Evolutionary conservation across 2,329 filamentous ascomycete genomes (phyloP).

Genomic region (Fusarium staphyleae): DNA sequence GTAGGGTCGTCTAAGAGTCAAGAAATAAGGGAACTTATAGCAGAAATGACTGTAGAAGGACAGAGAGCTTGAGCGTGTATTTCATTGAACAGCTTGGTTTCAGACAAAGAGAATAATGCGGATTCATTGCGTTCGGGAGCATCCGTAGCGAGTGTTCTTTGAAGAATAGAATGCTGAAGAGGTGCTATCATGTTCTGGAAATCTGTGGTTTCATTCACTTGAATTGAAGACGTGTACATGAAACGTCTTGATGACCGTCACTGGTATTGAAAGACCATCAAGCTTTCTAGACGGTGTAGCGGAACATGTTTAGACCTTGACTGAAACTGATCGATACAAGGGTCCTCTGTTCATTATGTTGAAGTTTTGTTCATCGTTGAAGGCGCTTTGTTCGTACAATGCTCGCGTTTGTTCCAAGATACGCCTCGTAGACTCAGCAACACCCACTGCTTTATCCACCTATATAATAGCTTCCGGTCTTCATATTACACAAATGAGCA

Average conservation of each 20-base stretch:
- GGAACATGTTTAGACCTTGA: too few species aligned
- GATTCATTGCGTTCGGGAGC: background rate
- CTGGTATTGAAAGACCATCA: background rate
- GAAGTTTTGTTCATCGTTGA: background rate
- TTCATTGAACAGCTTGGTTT: slow-evolving; percentile 12
- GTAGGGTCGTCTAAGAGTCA: background rate
- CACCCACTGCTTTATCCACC: too few species aligned
- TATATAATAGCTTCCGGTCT: too few species aligned
- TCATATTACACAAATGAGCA: too few species aligned
- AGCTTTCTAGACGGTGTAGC: background rate
- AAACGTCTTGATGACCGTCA: background rate
- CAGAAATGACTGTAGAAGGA: background rate
- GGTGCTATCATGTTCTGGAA: background rate
- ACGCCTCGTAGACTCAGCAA: too few species aligned
- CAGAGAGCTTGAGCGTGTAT: background rate
- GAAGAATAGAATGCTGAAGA: background rate
- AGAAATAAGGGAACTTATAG: slow-evolving; percentile 8
- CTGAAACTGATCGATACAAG: too few species aligned
- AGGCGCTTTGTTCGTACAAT: background rate
- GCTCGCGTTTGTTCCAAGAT: background rate
- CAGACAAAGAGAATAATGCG: slow-evolving; percentile 4
- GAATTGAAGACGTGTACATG: background rate
- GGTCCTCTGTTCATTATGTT: too few species aligned
- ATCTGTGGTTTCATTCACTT: background rate
- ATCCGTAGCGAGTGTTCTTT: background rate